Conservation (phyloP, 306 rosid species). For the Pyrus communis region DNA sequence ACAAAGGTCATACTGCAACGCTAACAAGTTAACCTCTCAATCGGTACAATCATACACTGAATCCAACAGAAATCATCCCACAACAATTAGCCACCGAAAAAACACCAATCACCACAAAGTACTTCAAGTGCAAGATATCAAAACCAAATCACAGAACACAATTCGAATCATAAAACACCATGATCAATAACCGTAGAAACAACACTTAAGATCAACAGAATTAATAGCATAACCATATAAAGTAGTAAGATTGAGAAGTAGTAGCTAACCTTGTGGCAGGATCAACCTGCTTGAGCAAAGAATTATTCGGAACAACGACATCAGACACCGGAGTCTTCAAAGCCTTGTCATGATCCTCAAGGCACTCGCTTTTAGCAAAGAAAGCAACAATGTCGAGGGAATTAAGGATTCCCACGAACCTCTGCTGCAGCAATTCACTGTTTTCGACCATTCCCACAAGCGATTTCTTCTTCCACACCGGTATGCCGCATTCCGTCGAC, state of each 20-base stretch:
- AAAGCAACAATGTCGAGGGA: conserved; percentile 86
- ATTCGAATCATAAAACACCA: background rate
- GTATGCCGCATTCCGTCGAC: conserved; percentile 73
- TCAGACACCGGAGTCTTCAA: conserved; percentile 71
- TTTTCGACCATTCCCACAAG: conserved; percentile 48
- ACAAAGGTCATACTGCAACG: background rate
- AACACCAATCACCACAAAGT: background rate
- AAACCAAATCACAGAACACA: background rate
- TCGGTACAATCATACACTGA: background rate
- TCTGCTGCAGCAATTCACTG: conserved; percentile 73
- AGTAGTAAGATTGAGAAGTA: background rate
- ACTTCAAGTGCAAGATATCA: background rate
- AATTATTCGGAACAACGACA: conserved; percentile 47
- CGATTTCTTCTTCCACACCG: conserved; percentile 76
- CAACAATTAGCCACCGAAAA: background rate
- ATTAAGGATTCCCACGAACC: conserved; percentile 86
- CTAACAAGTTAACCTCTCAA: background rate
- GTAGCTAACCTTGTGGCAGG: conserved; percentile 58
- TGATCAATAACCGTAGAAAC: background rate
- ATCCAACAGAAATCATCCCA: background rate
- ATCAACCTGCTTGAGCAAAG: conserved; percentile 73
- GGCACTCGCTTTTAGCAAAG: conserved; percentile 51
- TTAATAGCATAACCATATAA: background rate
- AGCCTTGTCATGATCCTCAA: conserved; percentile 83
- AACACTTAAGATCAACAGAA: background rate